Conservation (phyloP, 2,329 filamentous ascomycete genomes). For the Colletotrichum euphorbiae region DNA sequence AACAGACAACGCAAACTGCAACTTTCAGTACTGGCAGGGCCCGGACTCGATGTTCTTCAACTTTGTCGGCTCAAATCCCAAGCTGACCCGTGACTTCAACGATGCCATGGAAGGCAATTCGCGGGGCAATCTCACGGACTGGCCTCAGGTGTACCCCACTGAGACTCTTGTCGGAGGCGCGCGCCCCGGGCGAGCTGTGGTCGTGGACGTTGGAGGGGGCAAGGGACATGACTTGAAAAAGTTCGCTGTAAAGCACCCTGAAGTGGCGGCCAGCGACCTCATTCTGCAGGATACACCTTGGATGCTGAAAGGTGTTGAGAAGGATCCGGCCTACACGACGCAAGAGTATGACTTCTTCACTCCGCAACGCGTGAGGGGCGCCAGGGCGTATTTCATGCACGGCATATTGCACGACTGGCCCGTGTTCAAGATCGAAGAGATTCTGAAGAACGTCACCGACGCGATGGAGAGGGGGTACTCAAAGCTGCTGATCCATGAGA, state of each 20-base stretch:
- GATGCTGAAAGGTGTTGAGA: constrained; percentile 46
- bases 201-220: constrained; percentile 52
- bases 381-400: constrained; percentile 47
- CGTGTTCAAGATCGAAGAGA: constrained; percentile 40
- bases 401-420: constrained; percentile 45
- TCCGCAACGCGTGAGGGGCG: constrained; percentile 54
- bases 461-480: constrained; percentile 49
- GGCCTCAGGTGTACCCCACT: constrained; percentile 45
- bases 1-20: constrained; percentile 47
- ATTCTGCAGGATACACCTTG: constrained; percentile 50
- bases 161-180: constrained; percentile 44
- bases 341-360: constrained; percentile 53
- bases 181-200: constrained; percentile 46
- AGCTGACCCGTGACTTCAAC: constrained; percentile 48
- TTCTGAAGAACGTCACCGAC: constrained; percentile 32
- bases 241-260: constrained; percentile 46
- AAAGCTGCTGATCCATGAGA: constrained; percentile 52
- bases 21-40: constrained; percentile 49
- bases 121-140: constrained; percentile 51
- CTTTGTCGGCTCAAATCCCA: constrained; percentile 46
- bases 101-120: constrained; percentile 54
- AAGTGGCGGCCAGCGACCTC: constrained; percentile 44
- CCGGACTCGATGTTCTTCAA: constrained; percentile 47
- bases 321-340: constrained; percentile 44
- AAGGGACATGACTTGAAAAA: constrained; percentile 53